Evolutionary conservation across 805 yeast genomes (phyloP).

Genomic region (Yamadazyma paraphyllophila): DNA sequence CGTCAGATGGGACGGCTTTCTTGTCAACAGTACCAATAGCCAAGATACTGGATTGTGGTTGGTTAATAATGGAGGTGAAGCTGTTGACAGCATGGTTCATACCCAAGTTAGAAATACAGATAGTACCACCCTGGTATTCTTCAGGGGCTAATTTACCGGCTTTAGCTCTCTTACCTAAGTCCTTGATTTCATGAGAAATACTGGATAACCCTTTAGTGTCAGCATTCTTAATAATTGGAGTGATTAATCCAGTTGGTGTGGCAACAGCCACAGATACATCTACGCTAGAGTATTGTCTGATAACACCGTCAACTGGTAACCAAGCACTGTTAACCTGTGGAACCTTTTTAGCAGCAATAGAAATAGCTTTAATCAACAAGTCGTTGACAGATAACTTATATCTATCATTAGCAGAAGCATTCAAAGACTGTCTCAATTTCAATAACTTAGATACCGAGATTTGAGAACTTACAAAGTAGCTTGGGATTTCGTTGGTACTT

Average conservation of each 20-base stretch:
- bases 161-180: conserved; percentile 93
- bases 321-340: conserved; percentile 95
- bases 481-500: conserved; percentile 85
- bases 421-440: conserved; percentile 88
- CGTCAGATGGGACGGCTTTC: conserved; percentile 89
- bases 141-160: conserved; percentile 89
- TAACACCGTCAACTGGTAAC: conserved; percentile 84
- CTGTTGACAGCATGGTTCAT: conserved; percentile 92
- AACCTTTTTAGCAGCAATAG: conserved; percentile 83
- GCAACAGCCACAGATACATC: conserved; percentile 99
- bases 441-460: conserved; percentile 85
- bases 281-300: conserved; percentile 87
- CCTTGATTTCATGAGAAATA: conserved; percentile 84
- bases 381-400: conserved; percentile 94
- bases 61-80: conserved; percentile 97
- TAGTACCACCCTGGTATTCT: conserved; percentile 99
- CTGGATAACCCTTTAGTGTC: conserved; percentile 80
- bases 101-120: conserved; percentile 97
- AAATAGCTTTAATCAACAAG: conserved; percentile 89
- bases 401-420: conserved; percentile 78
- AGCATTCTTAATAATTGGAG: conserved; percentile 92
- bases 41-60: conserved; percentile 92
- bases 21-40: conserved; percentile 93
- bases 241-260: conserved; percentile 94
- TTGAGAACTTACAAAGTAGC: conserved; percentile 86